Percentiles rank a stretch among this genome's conserved stretches.
These are phyloP conservation scores for Saururus chinensis DNA, from an alignment of 164 flowering plant species.

Conservation along the genomic window DNA sequence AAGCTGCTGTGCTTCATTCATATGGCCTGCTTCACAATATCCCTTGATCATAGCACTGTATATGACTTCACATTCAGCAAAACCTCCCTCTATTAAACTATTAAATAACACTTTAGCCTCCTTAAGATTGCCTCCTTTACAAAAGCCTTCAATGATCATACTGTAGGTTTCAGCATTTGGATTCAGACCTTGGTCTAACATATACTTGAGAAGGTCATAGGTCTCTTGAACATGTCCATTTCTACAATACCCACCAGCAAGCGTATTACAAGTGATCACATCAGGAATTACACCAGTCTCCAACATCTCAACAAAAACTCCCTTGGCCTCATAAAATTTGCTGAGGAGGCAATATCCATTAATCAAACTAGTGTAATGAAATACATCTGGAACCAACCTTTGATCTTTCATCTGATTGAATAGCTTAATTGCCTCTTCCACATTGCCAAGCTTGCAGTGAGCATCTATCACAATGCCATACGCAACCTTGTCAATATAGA, in stretches of 20 bases:
- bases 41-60: conserved; percentile 61
- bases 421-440: conserved; percentile 46
- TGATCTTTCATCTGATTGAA: conserved; percentile 48
- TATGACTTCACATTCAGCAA: conserved; percentile 18
- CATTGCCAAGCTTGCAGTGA: conserved; percentile 43
- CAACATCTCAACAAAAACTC: conserved; percentile 37
- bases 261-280: conserved; percentile 43
- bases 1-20: conserved; percentile 35
- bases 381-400: conserved; percentile 37
- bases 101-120: conserved; percentile 52
- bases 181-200: conserved; percentile 41
- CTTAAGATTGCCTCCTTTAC: conserved; percentile 41
- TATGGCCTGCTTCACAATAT: conserved; percentile 37
- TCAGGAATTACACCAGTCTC: conserved; percentile 45
- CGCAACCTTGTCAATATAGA: conserved; percentile 41
- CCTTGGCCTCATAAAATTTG: conserved; percentile 30
- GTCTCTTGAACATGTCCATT: conserved; percentile 32
- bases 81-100: conserved; percentile 28
- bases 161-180: conserved; percentile 31
- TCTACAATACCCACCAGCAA: conserved; percentile 50
- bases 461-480: conserved; percentile 53
- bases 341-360: conserved; percentile 47
- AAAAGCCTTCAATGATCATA: conserved; percentile 60
- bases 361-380: conserved; percentile 61
- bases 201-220: conserved; percentile 26